Evolutionary conservation across 768 basidiomycete species (phyloP).

Genomic region (Daedaleopsis sinensis): DNA sequence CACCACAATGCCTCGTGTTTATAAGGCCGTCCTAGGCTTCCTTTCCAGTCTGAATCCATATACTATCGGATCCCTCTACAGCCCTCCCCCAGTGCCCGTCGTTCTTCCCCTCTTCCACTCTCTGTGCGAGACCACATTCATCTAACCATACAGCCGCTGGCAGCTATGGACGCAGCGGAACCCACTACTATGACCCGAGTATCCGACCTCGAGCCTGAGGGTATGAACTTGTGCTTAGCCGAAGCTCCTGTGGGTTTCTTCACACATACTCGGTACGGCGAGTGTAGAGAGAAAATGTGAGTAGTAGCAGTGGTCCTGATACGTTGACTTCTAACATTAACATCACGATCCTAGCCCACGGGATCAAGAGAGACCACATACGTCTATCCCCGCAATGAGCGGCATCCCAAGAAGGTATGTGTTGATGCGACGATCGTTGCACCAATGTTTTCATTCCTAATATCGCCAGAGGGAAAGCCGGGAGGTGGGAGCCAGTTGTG

Average conservation of each 20-base stretch:
- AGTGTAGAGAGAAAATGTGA: too few relatives aligned
- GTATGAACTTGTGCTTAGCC: too few relatives aligned
- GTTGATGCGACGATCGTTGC: too few relatives aligned
- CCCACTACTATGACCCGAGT: not conserved
- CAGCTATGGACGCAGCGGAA: not conserved
- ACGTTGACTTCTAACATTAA: too few relatives aligned
- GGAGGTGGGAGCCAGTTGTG: slow-evolving; percentile 3
- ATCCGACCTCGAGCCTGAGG: not conserved
- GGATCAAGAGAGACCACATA: too few relatives aligned
- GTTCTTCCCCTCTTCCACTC: not conserved
- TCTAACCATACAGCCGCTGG: not conserved
- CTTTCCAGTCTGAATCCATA: not conserved
- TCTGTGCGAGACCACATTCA: not conserved
- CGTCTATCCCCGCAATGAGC: not conserved
- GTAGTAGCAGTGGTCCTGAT: too few relatives aligned
- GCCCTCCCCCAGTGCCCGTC: too few relatives aligned
- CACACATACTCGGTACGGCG: too few relatives aligned
- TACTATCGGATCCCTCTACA: not conserved
- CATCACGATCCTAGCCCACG: too few relatives aligned
- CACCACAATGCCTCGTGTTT: slow-evolving; percentile 1
- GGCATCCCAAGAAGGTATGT: too few relatives aligned
- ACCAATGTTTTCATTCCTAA: too few relatives aligned
- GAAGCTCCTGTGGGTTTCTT: too few relatives aligned
- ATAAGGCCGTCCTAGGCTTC: slow-evolving; percentile 5
- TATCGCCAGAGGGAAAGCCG: not conserved